These are phyloP conservation scores for Aspergillus sp. DNA, from an alignment of 2,329 filamentous ascomycete species.

Conservation along the genomic window DNA sequence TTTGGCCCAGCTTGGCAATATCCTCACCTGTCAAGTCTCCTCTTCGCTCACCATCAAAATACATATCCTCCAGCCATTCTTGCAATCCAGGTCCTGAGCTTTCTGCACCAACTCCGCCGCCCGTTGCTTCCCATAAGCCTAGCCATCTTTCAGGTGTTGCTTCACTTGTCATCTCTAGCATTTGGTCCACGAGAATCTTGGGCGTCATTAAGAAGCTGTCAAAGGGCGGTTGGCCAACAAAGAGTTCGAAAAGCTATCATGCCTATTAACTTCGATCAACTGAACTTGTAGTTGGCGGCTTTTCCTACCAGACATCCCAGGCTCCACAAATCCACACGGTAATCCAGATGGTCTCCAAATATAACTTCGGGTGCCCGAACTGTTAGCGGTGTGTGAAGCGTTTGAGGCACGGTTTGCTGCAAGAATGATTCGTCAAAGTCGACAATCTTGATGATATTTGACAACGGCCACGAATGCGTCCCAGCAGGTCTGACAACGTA, in stretches of 20 bases:
- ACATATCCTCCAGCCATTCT: conserved; percentile 33
- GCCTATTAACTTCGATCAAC: conserved; percentile 7
- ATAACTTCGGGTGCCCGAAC: conserved; percentile 35
- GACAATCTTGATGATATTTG: conserved; percentile 24
- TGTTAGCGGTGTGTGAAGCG: conserved; percentile 28
- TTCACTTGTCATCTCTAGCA: conserved; percentile 29
- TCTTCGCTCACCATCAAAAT: conserved; percentile 27
- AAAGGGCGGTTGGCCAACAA: conserved; percentile 34
- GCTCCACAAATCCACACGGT: conserved; percentile 35
- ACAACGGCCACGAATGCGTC: conserved; percentile 7
- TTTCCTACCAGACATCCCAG: conserved; percentile 30
- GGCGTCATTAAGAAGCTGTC: conserved; percentile 31
- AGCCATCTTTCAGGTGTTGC: conserved; percentile 31
- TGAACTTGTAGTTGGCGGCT: conserved; percentile 1
- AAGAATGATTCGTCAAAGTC: conserved; percentile 36
- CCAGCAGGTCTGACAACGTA: conserved; percentile 19
- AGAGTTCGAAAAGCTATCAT: conserved; percentile 33
- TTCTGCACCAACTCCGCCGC: conserved; percentile 8
- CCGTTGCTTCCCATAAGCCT: conserved; percentile 21
- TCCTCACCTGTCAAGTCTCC: conserved; percentile 18
- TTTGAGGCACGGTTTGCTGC: conserved; percentile 12
- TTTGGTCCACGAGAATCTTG: conserved; percentile 27
- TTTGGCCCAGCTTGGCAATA: conserved; percentile 16
- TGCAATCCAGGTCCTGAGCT: conserved; percentile 19
- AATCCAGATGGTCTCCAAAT: conserved; percentile 29